Base-by-base conservation (phyloP, 2,329 filamentous ascomycete species). In the Stagonosporopsis rhizophila region DNA sequence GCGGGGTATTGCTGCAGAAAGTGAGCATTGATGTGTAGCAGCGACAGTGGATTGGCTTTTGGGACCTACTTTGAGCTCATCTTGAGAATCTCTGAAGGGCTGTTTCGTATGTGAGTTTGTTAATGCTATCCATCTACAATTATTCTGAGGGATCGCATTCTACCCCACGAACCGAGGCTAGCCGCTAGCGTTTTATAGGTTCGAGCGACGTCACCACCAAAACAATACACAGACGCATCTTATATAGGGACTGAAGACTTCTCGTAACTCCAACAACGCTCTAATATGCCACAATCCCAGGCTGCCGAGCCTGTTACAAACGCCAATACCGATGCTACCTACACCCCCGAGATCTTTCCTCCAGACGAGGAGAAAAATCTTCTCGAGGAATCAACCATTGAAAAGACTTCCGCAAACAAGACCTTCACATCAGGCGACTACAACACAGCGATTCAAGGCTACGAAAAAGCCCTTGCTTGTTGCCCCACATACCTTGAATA, bases 401-500 rank as follows among this genome's bases (percentile, higher is more conserved):
- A 88, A 67, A 97, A 96, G 77, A 71, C 84, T 2, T 82, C 87
- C 52, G 94, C 92, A 14, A 98, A 97, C 72, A 76, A 83, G 5
- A 83, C 92, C n/a, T 98, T 97, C 77, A 81, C 83, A 1, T 83
- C 85, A 3, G 84, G 85, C 38, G 85, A 87, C 59, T 95, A 89
- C 76, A 84, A 88, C 52, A 87, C 89, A 60, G 94, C 94, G 37
- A 88, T 98, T 60, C 85, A 87, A 64, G 89, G 85, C 58, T 98
- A 98, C 78, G 89, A 92, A 68, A 86, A 89, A 63, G 93, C 95
- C 20, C 81, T 96, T 3, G 82, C 86, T 12, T 84, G 87, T 7
- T 93, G 91, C 68, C 94, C 94, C 2, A 88, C 86, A 62, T 96
- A 96, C 73, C 85, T 96, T 23, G 87, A 94, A 73, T 96, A 91